Evolutionary conservation across 345 rosid species (phyloP).

Genomic region (Excoecaria cochinchinensis): DNA sequence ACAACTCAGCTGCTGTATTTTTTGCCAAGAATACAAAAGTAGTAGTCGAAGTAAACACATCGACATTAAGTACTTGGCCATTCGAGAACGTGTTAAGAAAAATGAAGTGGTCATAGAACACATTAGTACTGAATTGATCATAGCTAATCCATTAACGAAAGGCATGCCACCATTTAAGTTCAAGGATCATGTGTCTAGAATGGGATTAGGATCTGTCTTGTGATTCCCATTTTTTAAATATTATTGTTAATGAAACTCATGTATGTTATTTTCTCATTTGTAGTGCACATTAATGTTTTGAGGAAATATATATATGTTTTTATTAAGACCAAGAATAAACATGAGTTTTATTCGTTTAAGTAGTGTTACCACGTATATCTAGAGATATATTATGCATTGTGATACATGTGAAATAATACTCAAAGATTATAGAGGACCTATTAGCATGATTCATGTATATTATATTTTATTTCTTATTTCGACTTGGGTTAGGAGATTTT

Average conservation of each 20-base stretch:
- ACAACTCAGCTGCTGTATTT: background rate
- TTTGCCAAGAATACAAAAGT: slow-evolving; percentile 1
- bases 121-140: background rate
- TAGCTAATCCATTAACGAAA: background rate
- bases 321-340: background rate
- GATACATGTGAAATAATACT: slow-evolving; percentile 3
- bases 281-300: background rate
- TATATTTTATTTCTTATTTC: background rate
- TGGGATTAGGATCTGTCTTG: background rate
- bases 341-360: background rate
- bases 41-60: background rate
- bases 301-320: background rate
- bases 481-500: background rate
- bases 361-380: background rate
- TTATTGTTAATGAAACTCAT: background rate
- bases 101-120: background rate
- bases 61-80: slow-evolving; percentile 6
- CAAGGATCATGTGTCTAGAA: background rate
- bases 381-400: background rate
- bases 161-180: background rate
- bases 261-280: background rate
- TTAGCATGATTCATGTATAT: background rate
- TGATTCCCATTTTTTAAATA: background rate
- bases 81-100: background rate
- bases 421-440: background rate